These are phyloP conservation scores for Candida sithepensis DNA, from an alignment of 805 yeast species.

Conservation along the genomic window DNA sequence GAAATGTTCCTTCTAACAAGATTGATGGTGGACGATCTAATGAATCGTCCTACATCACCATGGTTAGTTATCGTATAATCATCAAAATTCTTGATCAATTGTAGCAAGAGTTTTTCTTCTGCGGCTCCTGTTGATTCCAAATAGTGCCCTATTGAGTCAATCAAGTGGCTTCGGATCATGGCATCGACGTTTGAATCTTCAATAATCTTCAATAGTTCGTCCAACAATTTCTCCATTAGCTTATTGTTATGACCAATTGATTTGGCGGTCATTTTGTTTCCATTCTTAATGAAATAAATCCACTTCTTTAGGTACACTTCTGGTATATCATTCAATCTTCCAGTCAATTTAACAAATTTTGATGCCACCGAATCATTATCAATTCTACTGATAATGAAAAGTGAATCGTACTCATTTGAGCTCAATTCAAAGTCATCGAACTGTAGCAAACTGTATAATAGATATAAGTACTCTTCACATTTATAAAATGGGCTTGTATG, in stretches of 20 bases:
- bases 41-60: slow-evolving; percentile 89
- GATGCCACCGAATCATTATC: slow-evolving; percentile 18
- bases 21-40: slow-evolving; percentile 48
- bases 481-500: slow-evolving; percentile 32
- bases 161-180: slow-evolving; percentile 21
- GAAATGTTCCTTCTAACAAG: slow-evolving; percentile 33
- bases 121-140: slow-evolving; percentile 13
- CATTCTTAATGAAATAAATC: slow-evolving; percentile 35
- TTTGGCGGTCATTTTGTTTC: slow-evolving; percentile 36
- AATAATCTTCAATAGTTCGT: slow-evolving; percentile 27
- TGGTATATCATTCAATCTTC: slow-evolving; percentile 11
- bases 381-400: slow-evolving; percentile 29
- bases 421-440: slow-evolving; percentile 6
- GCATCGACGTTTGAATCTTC: slow-evolving; percentile 28
- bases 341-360: slow-evolving; percentile 31
- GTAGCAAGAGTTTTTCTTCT: slow-evolving; percentile 4
- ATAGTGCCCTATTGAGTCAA: slow-evolving; percentile 25
- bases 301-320: slow-evolving; percentile 27
- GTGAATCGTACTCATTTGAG: slow-evolving; percentile 13
- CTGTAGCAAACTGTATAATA: slow-evolving; percentile 13
- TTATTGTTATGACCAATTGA: slow-evolving; percentile 30
- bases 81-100: slow-evolving; percentile 44
- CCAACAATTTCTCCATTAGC: slow-evolving; percentile 13
- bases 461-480: slow-evolving; percentile 36
- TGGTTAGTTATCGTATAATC: slow-evolving; percentile 77